phyloP scores from a whole-genome alignment of 805 yeast genomes.

The Cyberlindnera veronae region DNA sequence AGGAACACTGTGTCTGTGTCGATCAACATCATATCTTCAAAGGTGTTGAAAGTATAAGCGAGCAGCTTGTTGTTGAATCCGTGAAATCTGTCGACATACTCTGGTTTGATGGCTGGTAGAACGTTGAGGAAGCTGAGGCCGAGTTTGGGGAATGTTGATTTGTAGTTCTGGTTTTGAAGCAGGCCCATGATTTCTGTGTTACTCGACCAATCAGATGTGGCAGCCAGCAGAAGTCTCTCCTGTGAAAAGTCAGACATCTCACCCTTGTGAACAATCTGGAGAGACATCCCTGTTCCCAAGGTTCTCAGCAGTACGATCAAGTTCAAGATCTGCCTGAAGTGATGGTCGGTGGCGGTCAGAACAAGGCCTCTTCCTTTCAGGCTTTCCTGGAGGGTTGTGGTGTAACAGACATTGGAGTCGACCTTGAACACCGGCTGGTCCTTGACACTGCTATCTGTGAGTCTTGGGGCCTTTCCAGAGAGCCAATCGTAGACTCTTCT shows the following conservation, averaged over 20 bases:
- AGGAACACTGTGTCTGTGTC: constrained; percentile 54
- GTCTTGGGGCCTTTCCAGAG: constrained; percentile 5
- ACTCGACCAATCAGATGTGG: constrained; percentile 4
- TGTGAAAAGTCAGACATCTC: constrained; percentile 20
- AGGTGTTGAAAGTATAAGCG: constrained; percentile 52
- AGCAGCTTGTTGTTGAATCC: constrained; percentile 43
- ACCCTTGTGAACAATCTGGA: constrained; percentile 31
- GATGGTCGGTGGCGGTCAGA: constrained; percentile 25
- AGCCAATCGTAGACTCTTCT: constrained; percentile 14
- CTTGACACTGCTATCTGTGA: neutral
- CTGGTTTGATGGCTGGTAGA: constrained; percentile 4
- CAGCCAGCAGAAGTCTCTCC: neutral
- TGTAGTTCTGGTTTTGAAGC: neutral
- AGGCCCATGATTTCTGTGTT: constrained; percentile 7
- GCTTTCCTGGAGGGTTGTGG: constrained; percentile 1
- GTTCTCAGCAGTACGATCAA: constrained; percentile 28
- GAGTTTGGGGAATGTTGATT: constrained; percentile 4
- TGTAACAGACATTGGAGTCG: constrained; percentile 3
- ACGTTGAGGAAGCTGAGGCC: constrained; percentile 29
- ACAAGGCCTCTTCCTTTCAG: constrained; percentile 32
- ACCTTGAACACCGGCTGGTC: neutral
- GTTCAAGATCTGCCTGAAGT: constrained; percentile 19
- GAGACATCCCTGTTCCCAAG: constrained; percentile 28
- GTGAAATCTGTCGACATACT: constrained; percentile 25
- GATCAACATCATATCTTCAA: constrained; percentile 45